Evolutionary conservation across 192 early-diverging fungal species (phyloP).

Genomic region (Coemansia sp.): DNA sequence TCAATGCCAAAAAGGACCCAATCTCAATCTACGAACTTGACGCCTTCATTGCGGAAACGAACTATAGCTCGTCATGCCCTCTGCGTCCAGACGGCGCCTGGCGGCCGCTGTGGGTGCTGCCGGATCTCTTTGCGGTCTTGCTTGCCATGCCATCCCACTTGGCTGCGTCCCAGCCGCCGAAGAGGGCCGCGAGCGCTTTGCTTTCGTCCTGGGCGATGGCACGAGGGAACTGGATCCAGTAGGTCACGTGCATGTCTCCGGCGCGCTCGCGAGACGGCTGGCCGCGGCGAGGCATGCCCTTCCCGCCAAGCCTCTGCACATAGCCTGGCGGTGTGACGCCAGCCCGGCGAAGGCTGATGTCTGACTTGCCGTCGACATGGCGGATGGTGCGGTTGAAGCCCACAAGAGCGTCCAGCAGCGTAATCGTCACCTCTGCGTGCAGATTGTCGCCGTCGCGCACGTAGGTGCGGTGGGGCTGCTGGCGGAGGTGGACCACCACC

Average conservation of each 20-base stretch:
- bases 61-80: conserved; percentile 43
- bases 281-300: conserved; percentile 82
- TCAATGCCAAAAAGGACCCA: too few relatives aligned
- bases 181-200: conserved; percentile 7
- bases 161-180: conserved; percentile 15
- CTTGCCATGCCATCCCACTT: conserved; percentile 37
- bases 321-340: conserved; percentile 70
- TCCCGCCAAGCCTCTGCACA: conserved; percentile 75
- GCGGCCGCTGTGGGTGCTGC: conserved; percentile 13
- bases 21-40: too few relatives aligned
- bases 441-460: conserved; percentile 76
- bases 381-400: conserved; percentile 77
- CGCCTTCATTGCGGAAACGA: neutral
- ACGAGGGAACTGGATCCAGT: conserved; percentile 80
- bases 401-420: conserved; percentile 74
- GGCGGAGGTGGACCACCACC: conserved; percentile 75
- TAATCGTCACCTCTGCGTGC: conserved; percentile 75
- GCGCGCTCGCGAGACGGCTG: conserved; percentile 5
- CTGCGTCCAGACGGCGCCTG: conserved; percentile 17
- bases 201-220: conserved; percentile 14
- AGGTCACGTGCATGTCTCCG: conserved; percentile 86
- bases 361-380: conserved; percentile 77
- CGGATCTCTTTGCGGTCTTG: neutral
- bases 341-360: conserved; percentile 60
- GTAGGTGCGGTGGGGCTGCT: conserved; percentile 73